Percentiles rank a stretch among this genome's conserved stretches.
phyloP scores from a whole-genome alignment of 2,329 filamentous ascomycete genomes.

The Chaetomium globosum region DNA sequence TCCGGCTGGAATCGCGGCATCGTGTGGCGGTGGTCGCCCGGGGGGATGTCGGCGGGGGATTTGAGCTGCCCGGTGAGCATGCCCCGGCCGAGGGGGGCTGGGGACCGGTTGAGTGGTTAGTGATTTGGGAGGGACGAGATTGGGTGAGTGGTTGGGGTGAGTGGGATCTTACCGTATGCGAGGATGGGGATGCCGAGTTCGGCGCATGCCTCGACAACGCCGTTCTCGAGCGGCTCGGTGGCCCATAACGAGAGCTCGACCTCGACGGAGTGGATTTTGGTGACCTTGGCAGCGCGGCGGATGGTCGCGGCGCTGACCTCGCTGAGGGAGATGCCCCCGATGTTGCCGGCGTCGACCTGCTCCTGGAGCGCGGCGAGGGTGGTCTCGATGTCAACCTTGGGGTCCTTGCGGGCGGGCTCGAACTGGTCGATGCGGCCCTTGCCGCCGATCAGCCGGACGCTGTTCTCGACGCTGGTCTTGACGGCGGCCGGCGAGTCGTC shows the following conservation, averaged over 20 bases:
- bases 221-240: constrained; percentile 43
- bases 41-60: constrained; percentile 56
- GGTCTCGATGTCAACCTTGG: constrained; percentile 51
- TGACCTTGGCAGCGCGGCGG: constrained; percentile 44
- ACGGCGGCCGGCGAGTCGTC: constrained; percentile 53
- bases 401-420: constrained; percentile 50
- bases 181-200: constrained; percentile 70
- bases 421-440: constrained; percentile 54
- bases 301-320: constrained; percentile 50
- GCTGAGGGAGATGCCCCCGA: constrained; percentile 49
- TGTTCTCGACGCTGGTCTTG: constrained; percentile 54
- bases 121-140: no score
- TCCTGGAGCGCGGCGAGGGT: constrained; percentile 42
- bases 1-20: constrained; percentile 64
- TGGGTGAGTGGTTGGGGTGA: not conserved
- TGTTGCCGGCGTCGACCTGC: constrained; percentile 48
- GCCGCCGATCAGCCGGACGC: constrained; percentile 40
- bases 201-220: constrained; percentile 53
- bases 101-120: not conserved
- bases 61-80: constrained; percentile 59
- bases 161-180: constrained; percentile 58
- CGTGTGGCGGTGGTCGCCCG: constrained; percentile 50
- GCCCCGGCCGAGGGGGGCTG: constrained; percentile 51
- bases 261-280: constrained; percentile 51
- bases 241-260: constrained; percentile 49